A percentile compares a stretch with the other conserved stretches of the same genome.
Conservation (phyloP, 805 yeast species). For the Lipomyces spencermartinsiae region DNA sequence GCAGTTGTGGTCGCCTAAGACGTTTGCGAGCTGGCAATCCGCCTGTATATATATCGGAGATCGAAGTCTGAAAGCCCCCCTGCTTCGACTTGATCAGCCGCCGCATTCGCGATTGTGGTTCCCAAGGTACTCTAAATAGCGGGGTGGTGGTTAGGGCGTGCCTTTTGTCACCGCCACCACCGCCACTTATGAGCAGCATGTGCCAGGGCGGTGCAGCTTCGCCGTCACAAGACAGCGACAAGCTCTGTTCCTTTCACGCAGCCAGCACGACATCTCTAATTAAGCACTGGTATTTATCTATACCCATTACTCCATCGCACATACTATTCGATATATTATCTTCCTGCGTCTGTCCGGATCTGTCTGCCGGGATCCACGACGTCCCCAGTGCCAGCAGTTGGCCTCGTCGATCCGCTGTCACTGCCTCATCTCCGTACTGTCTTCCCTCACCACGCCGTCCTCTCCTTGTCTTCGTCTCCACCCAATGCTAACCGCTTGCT, state of each 20-base stretch:
- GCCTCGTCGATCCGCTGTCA: not conserved
- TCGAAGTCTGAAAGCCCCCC: too few relatives aligned
- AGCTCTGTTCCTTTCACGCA: not conserved
- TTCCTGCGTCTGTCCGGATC: not conserved
- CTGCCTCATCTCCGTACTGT: not conserved
- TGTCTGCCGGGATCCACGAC: not conserved
- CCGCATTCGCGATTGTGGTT: too few relatives aligned
- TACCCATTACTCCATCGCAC: not conserved
- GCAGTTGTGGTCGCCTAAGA: too few relatives aligned
- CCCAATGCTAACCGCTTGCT: not conserved
- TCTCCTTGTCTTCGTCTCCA: not conserved
- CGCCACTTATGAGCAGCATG: not conserved
- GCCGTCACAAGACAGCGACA: not conserved
- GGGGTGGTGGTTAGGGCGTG: not conserved
- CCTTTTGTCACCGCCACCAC: not conserved
- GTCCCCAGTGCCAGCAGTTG: slow-evolving; percentile 1
- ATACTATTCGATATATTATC: not conserved
- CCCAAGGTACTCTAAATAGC: not conserved
- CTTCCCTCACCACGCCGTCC: not conserved
- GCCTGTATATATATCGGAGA: too few relatives aligned
- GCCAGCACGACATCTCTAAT: not conserved
- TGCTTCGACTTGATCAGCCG: too few relatives aligned
- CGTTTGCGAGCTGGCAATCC: too few relatives aligned
- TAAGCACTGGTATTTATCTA: not conserved
- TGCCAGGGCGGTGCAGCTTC: not conserved